Base-by-base conservation (phyloP, 768 basidiomycete species). In the Lentinula detonsa region DNA sequence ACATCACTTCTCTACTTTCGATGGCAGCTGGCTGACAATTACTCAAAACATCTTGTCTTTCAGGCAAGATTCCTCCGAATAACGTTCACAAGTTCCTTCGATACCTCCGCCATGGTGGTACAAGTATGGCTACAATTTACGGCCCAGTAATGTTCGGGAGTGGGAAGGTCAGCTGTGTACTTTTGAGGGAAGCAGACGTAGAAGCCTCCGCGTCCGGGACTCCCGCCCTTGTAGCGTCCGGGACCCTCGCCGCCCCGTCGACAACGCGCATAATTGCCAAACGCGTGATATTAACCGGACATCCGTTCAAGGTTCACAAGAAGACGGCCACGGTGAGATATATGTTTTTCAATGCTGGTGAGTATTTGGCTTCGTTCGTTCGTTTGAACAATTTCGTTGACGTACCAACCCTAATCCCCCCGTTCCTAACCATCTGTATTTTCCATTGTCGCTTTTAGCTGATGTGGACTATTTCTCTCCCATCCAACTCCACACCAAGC, bases 41-140 rank as follows among this genome's bases (percentile, higher is more conserved):
- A 2, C 3, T 28, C 28, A 28, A 28, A 28, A 28, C 28, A 28
- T 28, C n/a, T 18, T 15, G 5, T 43, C n/a, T 43, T 5, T 8
- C 23, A 56, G 55, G 55, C 16, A 56, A 56, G 10, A 11, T 39
- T 2, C 39, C 55, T 10, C 80, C 86, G 46, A 99, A 99, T 79
- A 98, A 98, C 67, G 94, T 97, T 2, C 95, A 98, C 80, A 99
- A 98, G 69, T 95, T 90, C 59, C 93, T 97, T 74, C 85, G 91
- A 35, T 99, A 86, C 74, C 79, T 98, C 33, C 85, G 90, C 45
- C 93, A 92, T 67, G 91, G 95, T 5, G 75, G 78, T 35, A 90
- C 91, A 3, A 83, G 77, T 60, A 90, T 98, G 21, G 95, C 91
- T 3, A 96, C 94, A 5, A 83, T 85, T 1, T 99, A 93, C 68